These are phyloP conservation scores for Microsporum audouinii DNA, from an alignment of 2,329 filamentous ascomycete species.

Conservation along the genomic window DNA sequence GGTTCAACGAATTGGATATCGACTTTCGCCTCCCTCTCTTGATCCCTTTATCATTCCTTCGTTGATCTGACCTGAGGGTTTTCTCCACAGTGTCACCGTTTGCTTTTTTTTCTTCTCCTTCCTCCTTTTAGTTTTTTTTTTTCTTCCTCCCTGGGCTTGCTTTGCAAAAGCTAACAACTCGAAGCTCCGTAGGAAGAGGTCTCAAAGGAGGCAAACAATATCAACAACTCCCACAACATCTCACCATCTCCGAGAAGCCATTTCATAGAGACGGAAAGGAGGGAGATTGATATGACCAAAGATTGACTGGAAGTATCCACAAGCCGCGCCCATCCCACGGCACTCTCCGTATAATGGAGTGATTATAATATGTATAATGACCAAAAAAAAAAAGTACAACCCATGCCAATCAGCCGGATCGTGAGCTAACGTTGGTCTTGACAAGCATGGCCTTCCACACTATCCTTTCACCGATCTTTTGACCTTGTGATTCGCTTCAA, in stretches of 20 bases:
- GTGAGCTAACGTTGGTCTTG: background rate
- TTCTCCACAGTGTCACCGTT: background rate
- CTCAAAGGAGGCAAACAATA: background rate
- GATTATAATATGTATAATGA: background rate
- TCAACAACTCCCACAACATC: background rate
- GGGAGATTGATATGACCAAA: background rate
- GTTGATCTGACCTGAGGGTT: background rate
- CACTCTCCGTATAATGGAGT: background rate
- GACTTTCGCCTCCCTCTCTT: background rate
- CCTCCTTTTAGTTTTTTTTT: background rate
- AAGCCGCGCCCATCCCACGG: constrained; percentile 1
- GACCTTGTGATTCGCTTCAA: constrained; percentile 4
- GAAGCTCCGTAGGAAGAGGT: no score
- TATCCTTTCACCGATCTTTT: background rate
- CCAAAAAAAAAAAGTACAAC: background rate
- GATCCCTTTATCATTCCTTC: background rate
- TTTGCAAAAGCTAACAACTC: background rate
- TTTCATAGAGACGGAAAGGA: no score
- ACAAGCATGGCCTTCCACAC: background rate
- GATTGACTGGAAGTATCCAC: background rate
- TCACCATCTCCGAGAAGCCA: background rate
- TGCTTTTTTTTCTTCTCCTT: background rate
- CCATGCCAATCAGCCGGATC: constrained; percentile 1
- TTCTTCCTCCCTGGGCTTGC: background rate
- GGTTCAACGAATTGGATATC: background rate